These are phyloP conservation scores for Alternaria ethzedia DNA, from an alignment of 2,329 filamentous ascomycete genomes.

Conservation along the genomic window DNA sequence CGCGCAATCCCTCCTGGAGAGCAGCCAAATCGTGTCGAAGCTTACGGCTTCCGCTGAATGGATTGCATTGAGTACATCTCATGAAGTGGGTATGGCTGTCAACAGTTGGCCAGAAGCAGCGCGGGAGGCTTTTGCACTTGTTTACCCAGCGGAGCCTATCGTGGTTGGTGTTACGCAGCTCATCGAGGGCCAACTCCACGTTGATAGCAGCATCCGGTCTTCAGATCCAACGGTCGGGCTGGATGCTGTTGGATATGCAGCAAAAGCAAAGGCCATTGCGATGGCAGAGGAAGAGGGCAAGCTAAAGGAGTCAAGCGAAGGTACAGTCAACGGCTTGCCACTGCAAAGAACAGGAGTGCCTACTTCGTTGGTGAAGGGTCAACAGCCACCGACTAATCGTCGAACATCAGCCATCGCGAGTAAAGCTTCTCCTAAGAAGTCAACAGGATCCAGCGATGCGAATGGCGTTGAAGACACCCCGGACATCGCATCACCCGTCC, in stretches of 20 bases:
- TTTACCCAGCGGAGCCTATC: conserved; percentile 53
- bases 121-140: conserved; percentile 71
- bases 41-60: conserved; percentile 69
- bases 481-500: conserved; percentile 18
- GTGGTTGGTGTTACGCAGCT: conserved; percentile 66
- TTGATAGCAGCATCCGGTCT: conserved; percentile 49
- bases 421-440: conserved; percentile 31
- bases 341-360: conserved; percentile 50
- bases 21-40: conserved; percentile 68
- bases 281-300: conserved; percentile 30
- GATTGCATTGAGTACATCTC: conserved; percentile 69
- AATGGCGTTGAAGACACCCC: not conserved
- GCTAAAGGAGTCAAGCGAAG: conserved; percentile 13
- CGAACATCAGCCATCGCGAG: conserved; percentile 26
- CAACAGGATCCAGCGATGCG: not conserved
- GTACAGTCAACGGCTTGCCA: not conserved
- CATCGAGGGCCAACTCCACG: conserved; percentile 61
- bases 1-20: conserved; percentile 64
- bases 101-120: conserved; percentile 68
- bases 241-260: conserved; percentile 32
- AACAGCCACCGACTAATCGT: conserved; percentile 42
- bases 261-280: conserved; percentile 33
- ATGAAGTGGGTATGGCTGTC: conserved; percentile 80
- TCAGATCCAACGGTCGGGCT: conserved; percentile 36
- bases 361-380: conserved; percentile 47